These are phyloP conservation scores for Glebionis coronaria DNA, from an alignment of 129 eudicot species.

Conservation along the genomic window DNA sequence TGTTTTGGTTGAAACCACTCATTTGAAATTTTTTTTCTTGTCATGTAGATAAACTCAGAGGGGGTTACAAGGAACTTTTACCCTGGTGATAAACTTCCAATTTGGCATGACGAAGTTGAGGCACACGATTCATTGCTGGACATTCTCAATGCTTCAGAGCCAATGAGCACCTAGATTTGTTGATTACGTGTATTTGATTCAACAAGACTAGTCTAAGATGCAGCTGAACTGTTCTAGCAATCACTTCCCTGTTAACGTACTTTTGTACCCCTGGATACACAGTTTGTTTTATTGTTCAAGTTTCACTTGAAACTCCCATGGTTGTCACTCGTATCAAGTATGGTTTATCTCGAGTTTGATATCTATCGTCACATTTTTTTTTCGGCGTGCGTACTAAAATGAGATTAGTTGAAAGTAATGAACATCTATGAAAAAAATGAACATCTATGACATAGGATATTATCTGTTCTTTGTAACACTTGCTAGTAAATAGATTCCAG, in stretches of 20 bases:
- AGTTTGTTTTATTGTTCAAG: constrained; percentile 20
- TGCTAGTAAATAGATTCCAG: no score
- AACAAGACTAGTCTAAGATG: background rate
- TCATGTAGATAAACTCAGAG: constrained; percentile 62
- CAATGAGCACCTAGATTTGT: constrained; percentile 44
- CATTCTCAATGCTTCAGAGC: constrained; percentile 50
- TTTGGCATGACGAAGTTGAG: constrained; percentile 92
- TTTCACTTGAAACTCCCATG: constrained; percentile 4
- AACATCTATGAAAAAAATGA: no score
- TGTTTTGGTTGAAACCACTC: no score
- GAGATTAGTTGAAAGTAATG: no score
- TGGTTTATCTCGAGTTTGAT: background rate
- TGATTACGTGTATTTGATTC: background rate
- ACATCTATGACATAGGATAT: no score
- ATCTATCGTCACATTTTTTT: no score
- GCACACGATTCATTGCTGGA: constrained; percentile 76
- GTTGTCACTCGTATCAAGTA: background rate
- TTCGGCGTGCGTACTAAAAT: no score
- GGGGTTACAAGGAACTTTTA: constrained; percentile 80
- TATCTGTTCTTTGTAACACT: no score
- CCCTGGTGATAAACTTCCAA: constrained; percentile 79
- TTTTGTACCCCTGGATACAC: constrained; percentile 4
- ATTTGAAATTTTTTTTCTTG: no score
- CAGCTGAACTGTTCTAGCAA: constrained; percentile 6
- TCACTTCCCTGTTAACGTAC: constrained; percentile 11